These are phyloP conservation scores for Vitis hybrid DNA, from an alignment of 177 flowering plant genomes.

Conservation along the genomic window DNA sequence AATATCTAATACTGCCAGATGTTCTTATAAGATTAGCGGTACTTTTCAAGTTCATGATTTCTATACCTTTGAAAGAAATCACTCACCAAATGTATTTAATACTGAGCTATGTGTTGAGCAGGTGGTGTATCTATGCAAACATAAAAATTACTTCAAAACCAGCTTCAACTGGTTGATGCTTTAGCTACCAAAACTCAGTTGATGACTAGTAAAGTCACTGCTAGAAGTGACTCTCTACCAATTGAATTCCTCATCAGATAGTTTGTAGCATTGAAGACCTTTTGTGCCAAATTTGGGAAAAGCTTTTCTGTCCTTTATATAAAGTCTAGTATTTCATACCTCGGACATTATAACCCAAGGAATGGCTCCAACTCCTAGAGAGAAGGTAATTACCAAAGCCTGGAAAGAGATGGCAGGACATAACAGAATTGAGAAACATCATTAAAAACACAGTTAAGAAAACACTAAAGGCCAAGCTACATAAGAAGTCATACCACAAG, in stretches of 20 bases:
- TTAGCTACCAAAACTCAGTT: background rate
- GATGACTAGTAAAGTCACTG: background rate
- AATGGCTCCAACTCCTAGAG: slow-evolving; percentile 87
- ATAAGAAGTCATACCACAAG: slow-evolving; percentile 67
- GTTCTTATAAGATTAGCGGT: too few relatives aligned
- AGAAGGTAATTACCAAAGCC: slow-evolving; percentile 58
- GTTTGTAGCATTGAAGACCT: background rate
- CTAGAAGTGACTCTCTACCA: background rate
- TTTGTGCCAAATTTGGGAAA: background rate
- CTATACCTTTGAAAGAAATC: too few relatives aligned
- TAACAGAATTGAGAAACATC: slow-evolving; percentile 1
- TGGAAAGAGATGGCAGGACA: slow-evolving; percentile 17
- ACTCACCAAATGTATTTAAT: background rate
- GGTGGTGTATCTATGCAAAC: background rate
- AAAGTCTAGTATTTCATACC: slow-evolving; percentile 36
- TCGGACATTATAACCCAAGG: slow-evolving; percentile 99
- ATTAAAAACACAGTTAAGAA: background rate
- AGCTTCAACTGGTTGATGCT: too few relatives aligned
- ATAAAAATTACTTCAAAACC: background rate
- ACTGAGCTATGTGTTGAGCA: background rate
- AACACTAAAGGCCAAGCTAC: background rate
- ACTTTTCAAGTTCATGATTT: too few relatives aligned
- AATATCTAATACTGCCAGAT: too few relatives aligned
- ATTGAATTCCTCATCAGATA: background rate
- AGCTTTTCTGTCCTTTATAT: background rate